Evolutionary conservation across 163 green algal species (phyloP).

Genomic region (Coccomyxa subellipsoidea): DNA sequence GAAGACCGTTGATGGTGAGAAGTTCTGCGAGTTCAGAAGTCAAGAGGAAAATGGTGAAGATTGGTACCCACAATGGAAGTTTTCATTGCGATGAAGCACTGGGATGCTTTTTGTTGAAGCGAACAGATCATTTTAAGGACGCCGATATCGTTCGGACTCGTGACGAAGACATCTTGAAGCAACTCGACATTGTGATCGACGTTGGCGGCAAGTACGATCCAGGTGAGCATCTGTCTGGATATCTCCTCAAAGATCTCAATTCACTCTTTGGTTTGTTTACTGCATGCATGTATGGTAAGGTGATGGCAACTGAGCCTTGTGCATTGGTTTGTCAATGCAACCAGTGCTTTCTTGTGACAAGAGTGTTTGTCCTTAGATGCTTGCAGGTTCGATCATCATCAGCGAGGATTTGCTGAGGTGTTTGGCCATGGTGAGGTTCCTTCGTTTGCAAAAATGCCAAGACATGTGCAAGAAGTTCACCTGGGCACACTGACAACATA

Average conservation of each 20-base stretch:
- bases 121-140: slow-evolving; percentile 64
- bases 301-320: background rate
- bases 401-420: slow-evolving; percentile 83
- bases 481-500: background rate
- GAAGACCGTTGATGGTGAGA: background rate
- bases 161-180: slow-evolving; percentile 71
- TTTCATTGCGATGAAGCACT: slow-evolving; percentile 98
- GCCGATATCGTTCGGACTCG: slow-evolving; percentile 71
- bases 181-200: slow-evolving; percentile 85
- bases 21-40: background rate
- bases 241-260: background rate
- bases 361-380: slow-evolving; percentile 11
- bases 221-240: slow-evolving; percentile 13
- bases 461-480: background rate
- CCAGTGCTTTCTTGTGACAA: background rate
- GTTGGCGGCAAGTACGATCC: slow-evolving; percentile 73
- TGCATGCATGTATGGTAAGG: no score
- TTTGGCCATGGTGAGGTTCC: slow-evolving; percentile 71
- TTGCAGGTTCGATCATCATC: slow-evolving; percentile 94
- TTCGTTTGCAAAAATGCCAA: background rate
- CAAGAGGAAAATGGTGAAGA: slow-evolving; percentile 39
- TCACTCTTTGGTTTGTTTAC: background rate
- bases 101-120: slow-evolving; percentile 80
- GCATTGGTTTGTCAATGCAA: background rate
- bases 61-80: slow-evolving; percentile 89